phyloP scores from a whole-genome alignment of 805 yeast genomes.

The Sungouiozyma intestinalis region DNA sequence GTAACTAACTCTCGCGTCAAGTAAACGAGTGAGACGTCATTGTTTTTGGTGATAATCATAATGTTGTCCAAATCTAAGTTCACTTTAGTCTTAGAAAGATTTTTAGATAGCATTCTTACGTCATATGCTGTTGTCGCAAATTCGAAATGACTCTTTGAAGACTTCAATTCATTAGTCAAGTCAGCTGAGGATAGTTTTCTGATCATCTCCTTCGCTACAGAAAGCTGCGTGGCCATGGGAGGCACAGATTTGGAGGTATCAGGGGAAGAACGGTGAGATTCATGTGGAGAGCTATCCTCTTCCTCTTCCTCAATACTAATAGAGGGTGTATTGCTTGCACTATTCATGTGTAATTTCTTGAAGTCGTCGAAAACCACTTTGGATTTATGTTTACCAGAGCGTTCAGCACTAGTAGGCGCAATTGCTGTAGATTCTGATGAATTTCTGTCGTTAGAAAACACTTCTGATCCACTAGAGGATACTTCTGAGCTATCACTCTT shows the following conservation, averaged over 20 bases:
- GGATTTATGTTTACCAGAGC: not conserved
- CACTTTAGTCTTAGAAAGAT: conserved; percentile 57
- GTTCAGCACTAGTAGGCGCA: not conserved
- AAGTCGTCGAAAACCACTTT: not conserved
- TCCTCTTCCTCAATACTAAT: not conserved
- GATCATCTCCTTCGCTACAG: conserved; percentile 14
- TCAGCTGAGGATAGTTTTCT: conserved; percentile 12
- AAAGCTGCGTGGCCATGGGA: not conserved
- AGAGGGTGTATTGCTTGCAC: not conserved
- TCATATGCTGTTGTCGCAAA: conserved; percentile 77
- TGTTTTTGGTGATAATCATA: conserved; percentile 66
- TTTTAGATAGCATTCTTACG: conserved; percentile 63
- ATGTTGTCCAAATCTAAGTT: conserved; percentile 58
- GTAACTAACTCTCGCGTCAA: conserved; percentile 66
- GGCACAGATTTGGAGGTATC: not conserved
- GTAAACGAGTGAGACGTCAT: conserved; percentile 64
- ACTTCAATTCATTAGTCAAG: conserved; percentile 3
- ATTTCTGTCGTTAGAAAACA: not conserved
- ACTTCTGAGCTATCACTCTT: not conserved
- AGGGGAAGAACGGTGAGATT: not conserved
- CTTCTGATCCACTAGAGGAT: not conserved
- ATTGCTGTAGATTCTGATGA: too few species aligned
- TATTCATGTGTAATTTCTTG: not conserved
- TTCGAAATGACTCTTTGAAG: conserved; percentile 43
- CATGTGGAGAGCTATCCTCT: not conserved